phyloP scores from a whole-genome alignment of 257 asterid species.

The Nicotiana knightiana region DNA sequence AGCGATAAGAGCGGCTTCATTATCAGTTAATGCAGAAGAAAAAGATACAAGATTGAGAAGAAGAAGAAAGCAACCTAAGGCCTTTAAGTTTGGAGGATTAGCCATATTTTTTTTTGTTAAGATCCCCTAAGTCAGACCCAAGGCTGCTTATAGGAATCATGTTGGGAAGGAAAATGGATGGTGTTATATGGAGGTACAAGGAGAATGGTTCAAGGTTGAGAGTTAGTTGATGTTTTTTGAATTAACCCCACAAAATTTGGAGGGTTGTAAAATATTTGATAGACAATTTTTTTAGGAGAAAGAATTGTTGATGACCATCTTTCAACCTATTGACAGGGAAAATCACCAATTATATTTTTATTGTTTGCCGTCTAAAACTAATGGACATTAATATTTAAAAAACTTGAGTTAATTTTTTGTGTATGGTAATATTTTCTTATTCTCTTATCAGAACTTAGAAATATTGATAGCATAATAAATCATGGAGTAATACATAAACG shows the following conservation, averaged over 20 bases:
- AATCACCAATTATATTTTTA: background rate
- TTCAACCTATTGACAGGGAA: background rate
- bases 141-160: conserved; percentile 47
- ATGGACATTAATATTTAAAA: background rate
- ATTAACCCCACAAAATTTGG: background rate
- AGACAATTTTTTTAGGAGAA: conserved; percentile 10
- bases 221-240: conserved; percentile 16
- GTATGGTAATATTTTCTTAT: background rate
- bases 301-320: conserved; percentile 21
- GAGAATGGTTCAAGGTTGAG: conserved; percentile 16
- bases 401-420: background rate
- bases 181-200: conserved; percentile 26
- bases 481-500: background rate
- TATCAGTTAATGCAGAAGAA: conserved; percentile 25
- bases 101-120: conserved; percentile 8
- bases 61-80: conserved; percentile 45
- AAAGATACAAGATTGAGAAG: conserved; percentile 22
- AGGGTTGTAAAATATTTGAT: background rate
- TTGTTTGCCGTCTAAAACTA: background rate
- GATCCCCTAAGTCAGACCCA: conserved; percentile 51
- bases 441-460: background rate
- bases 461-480: background rate
- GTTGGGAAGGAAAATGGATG: conserved; percentile 11
- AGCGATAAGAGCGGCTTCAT: conserved; percentile 19
- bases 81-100: conserved; percentile 39